Conservation (phyloP, 2,329 filamentous ascomycete genomes). For the Juglanconis oblonga region DNA sequence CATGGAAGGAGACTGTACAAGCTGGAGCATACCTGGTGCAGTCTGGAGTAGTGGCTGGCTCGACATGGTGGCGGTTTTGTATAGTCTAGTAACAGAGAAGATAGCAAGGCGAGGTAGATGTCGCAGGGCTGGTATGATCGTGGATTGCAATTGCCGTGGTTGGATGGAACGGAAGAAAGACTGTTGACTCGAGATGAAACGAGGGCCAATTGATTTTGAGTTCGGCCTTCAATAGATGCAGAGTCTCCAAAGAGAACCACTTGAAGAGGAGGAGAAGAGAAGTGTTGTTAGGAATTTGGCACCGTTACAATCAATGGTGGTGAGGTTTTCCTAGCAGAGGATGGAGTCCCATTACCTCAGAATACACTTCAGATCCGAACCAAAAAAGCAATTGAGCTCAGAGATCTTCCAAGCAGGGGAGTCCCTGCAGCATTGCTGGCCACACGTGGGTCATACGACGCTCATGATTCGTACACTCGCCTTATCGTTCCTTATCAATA, state of each 20-base stretch:
- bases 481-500: neutral
- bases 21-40: conserved; percentile 66
- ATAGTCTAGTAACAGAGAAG: neutral
- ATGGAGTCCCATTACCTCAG: neutral
- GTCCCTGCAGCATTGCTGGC: neutral
- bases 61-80: conserved; percentile 64
- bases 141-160: neutral
- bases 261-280: neutral
- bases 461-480: neutral
- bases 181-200: neutral
- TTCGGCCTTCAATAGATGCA: neutral
- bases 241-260: neutral
- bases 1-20: neutral
- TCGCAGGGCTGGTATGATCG: neutral
- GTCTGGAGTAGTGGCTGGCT: conserved; percentile 94
- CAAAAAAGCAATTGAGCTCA: neutral
- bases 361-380: neutral
- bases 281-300: neutral
- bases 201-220: neutral
- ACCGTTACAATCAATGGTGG: neutral
- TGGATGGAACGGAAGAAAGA: neutral
- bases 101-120: neutral
- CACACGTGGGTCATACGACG: neutral
- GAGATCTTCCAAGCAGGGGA: neutral
- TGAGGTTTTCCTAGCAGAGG: neutral